Percentiles rank a stretch among this genome's conserved stretches.
Evolutionary conservation across 2,329 filamentous ascomycete genomes (phyloP).

Genomic region (Colletotrichum chrysophilum): DNA sequence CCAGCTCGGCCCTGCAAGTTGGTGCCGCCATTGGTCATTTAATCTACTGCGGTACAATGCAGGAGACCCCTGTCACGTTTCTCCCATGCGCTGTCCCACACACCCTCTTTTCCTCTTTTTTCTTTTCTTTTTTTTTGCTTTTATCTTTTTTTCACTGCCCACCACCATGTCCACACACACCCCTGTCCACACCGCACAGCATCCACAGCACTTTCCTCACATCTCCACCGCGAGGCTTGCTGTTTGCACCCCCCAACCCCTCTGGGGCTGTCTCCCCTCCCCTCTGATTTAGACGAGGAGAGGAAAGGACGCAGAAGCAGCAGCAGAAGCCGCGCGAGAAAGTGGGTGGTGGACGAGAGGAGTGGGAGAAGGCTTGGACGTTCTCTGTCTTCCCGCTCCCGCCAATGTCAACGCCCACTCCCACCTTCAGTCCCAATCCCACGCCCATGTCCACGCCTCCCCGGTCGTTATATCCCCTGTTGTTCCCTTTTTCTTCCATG

Average conservation of each 20-base stretch:
- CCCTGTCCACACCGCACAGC: background rate
- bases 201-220: conserved; percentile 1
- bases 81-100: conserved; percentile 54
- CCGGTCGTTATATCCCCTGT: conserved; percentile 22
- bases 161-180: background rate
- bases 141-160: background rate
- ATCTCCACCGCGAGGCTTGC: background rate
- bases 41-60: conserved; percentile 48
- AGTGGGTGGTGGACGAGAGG: background rate
- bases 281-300: background rate
- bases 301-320: background rate
- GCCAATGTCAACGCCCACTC: background rate
- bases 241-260: background rate
- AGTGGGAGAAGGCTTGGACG: background rate
- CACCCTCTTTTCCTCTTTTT: conserved; percentile 21
- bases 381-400: background rate
- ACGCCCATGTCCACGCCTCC: background rate
- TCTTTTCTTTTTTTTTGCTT: background rate
- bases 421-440: background rate
- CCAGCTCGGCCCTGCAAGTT: conserved; percentile 42
- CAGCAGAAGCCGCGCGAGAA: background rate
- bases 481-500: conserved; percentile 5
- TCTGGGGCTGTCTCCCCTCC: background rate
- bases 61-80: conserved; percentile 54
- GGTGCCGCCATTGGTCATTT: conserved; percentile 54